Percentiles rank a stretch among this genome's conserved stretches.
Conservation (phyloP, 2,329 filamentous ascomycete species). For the Gyromitra esculenta region DNA sequence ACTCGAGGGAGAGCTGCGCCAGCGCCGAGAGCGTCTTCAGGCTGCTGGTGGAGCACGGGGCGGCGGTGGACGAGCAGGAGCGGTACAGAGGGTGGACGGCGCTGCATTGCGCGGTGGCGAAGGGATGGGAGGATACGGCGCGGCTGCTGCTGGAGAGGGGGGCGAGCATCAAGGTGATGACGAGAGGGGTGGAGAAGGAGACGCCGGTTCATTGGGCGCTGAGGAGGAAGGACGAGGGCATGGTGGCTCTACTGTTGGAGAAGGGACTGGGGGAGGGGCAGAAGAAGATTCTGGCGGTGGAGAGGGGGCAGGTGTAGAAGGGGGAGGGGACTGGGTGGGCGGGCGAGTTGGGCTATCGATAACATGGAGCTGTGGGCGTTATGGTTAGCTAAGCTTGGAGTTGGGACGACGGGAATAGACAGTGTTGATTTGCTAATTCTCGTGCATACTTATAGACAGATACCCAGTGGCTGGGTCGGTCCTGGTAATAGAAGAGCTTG, state of each 20-base stretch:
- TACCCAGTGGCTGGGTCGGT: too few species aligned
- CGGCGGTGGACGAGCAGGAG: slow-evolving; percentile 16
- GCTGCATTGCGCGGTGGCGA: slow-evolving; percentile 38
- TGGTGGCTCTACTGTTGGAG: slow-evolving; percentile 20
- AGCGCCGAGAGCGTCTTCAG: neutral
- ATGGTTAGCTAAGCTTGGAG: neutral
- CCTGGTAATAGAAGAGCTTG: too few species aligned
- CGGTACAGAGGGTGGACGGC: slow-evolving; percentile 15
- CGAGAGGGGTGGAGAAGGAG: neutral
- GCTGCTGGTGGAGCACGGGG: slow-evolving; percentile 12
- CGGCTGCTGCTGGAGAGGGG: slow-evolving; percentile 19
- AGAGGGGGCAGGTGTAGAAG: neutral
- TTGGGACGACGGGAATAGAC: too few species aligned
- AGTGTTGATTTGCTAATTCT: too few species aligned
- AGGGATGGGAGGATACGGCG: slow-evolving; percentile 11
- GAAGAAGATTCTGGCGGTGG: neutral
- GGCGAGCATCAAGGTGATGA: slow-evolving; percentile 16
- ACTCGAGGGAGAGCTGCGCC: neutral
- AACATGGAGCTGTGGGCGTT: neutral
- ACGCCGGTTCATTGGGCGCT: slow-evolving; percentile 32
- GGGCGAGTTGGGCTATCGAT: neutral
- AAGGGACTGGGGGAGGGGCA: neutral
- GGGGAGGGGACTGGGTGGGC: neutral
- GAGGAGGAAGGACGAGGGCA: slow-evolving; percentile 23
- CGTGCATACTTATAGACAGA: too few species aligned